Evolutionary conservation across 768 basidiomycete genomes (phyloP).

Genomic region (Termitomyces sp.): DNA sequence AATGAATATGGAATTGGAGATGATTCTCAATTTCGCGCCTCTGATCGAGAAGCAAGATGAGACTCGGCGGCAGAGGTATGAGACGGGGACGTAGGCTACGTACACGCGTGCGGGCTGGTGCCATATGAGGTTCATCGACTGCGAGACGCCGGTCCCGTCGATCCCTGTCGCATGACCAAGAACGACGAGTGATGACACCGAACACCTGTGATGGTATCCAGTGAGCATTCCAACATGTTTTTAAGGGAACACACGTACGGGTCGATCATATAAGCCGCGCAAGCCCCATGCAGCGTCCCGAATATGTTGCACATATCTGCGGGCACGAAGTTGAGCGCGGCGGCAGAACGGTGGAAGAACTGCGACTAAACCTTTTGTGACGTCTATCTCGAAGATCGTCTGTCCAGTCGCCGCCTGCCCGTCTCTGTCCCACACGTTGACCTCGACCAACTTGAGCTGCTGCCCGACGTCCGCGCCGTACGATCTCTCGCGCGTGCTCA

Average conservation of each 20-base stretch:
- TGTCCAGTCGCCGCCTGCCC: slow-evolving; percentile 19
- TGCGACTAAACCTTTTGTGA: slow-evolving; percentile 24
- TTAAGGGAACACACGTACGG: slow-evolving; percentile 26
- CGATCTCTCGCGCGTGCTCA: slow-evolving; percentile 26
- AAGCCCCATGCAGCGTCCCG: slow-evolving; percentile 50
- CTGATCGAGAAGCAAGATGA: slow-evolving; percentile 18
- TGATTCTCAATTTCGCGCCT: slow-evolving; percentile 34
- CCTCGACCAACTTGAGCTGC: slow-evolving; percentile 28
- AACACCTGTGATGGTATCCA: slow-evolving; percentile 26
- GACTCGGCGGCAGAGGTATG: neutral
- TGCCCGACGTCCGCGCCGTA: slow-evolving; percentile 33
- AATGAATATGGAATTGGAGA: slow-evolving; percentile 35
- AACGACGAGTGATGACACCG: slow-evolving; percentile 34
- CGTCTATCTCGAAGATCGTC: slow-evolving; percentile 32
- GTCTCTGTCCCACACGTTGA: slow-evolving; percentile 25
- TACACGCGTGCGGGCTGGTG: slow-evolving; percentile 35
- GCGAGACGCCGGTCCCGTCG: slow-evolving; percentile 42
- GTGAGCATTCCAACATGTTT: too few relatives aligned
- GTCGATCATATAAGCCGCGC: slow-evolving; percentile 51
- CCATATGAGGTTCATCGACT: slow-evolving; percentile 46
- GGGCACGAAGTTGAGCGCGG: too few relatives aligned
- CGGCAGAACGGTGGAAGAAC: too few relatives aligned
- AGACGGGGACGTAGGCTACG: slow-evolving; percentile 6
- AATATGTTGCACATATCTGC: slow-evolving; percentile 52
- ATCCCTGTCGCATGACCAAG: slow-evolving; percentile 32